Base-by-base conservation (phyloP, 306 rosid genomes). In the Cicer arietinum region DNA sequence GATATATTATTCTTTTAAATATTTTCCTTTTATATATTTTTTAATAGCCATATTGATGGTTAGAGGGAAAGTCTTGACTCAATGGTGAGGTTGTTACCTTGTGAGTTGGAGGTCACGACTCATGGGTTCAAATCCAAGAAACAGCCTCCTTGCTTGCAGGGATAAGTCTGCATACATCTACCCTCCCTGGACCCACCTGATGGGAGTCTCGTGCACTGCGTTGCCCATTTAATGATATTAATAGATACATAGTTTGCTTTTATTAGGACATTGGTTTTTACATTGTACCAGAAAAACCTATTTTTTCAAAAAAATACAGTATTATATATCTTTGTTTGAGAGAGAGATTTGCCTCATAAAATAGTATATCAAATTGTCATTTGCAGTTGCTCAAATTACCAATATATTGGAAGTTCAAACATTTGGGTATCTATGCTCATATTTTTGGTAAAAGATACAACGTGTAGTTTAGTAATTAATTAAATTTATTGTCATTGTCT, bases 361-460 rank as follows among this genome's bases (percentile, higher is more conserved):
- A 45, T 14, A 14, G 41, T 70, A 9, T 3, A 52, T 16, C n/a
- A 56, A 10, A n/a, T 10, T 40, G 8, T 47, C 22, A 41, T 76
- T 10, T 39, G 40, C 22, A 41, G 71, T 10, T 39, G 40, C 17
- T 9, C 53, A 51, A 51, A 51, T 51, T 51, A 18, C 59, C 22
- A 20, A 4, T 78, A 50, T 46, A 40, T 60, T 48, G 22, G 10
- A 35, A 53, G 25, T 62, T 52, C 14, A 42, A 63, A 41, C 57
- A 7, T 63, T 64, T 64, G 6, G 17, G 54, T n/a, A 35, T 67
- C 14, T 66, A 7, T 50, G 18, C 40, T 35, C 13, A 10, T 4
- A 20, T n/a, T 52, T 63, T 48, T 18, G 50, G 59, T 22, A 22
- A 80, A 54, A 37, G 75, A 66, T 73, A 37, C 62, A 8, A 35